These are phyloP conservation scores for Lactifluus volemus DNA, from an alignment of 768 basidiomycete genomes.

Conservation along the genomic window DNA sequence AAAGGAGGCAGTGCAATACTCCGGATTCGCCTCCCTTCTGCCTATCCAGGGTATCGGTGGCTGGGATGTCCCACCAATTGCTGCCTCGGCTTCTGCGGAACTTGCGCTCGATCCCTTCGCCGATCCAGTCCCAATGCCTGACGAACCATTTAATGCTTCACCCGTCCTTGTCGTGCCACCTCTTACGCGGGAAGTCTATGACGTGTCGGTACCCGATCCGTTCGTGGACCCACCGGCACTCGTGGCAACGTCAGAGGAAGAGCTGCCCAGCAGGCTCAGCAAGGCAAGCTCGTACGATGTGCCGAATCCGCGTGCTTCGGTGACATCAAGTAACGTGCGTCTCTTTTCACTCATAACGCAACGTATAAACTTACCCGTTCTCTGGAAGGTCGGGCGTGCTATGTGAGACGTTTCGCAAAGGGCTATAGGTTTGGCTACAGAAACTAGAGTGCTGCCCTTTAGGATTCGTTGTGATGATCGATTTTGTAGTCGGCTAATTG, in stretches of 20 bases:
- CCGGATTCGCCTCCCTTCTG: neutral
- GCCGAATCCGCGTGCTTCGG: neutral
- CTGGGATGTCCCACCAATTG: neutral
- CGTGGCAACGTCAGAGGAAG: neutral
- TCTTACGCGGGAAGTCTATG: neutral
- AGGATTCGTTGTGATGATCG: neutral
- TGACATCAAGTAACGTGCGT: neutral
- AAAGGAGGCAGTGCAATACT: neutral
- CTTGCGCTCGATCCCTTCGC: neutral
- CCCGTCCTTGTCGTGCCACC: neutral
- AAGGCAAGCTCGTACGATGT: neutral
- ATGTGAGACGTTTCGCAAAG: constrained; percentile 26
- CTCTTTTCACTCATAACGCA: neutral
- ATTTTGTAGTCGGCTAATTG: neutral
- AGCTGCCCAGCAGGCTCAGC: neutral
- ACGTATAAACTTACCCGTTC: constrained; percentile 24
- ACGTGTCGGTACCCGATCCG: neutral
- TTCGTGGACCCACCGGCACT: neutral
- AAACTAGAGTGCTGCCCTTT: neutral
- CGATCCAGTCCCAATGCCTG: neutral
- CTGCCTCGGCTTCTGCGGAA: neutral
- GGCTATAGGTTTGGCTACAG: neutral
- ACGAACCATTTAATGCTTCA: neutral
- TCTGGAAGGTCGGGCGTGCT: constrained; percentile 32
- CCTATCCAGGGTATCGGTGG: neutral